Conservation (phyloP, 2,329 filamentous ascomycete genomes). For the Trichoderma brevicompactum region DNA sequence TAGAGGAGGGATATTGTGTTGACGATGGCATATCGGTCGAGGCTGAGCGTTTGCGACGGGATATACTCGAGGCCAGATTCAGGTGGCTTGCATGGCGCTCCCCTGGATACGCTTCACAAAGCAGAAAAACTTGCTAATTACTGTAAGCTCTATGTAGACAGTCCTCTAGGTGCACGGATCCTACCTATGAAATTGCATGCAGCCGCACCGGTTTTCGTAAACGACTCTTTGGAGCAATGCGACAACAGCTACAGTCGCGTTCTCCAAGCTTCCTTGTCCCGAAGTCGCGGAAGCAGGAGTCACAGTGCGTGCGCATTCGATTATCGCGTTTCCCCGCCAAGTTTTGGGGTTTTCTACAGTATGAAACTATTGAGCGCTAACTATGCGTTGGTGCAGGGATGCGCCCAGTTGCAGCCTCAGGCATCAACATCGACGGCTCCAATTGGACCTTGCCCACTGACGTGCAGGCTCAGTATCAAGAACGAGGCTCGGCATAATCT, state of each 20-base stretch:
- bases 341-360: slow-evolving; percentile 1
- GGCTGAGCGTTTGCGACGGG: slow-evolving; percentile 33
- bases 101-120: slow-evolving; percentile 22
- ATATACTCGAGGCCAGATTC: slow-evolving; percentile 33
- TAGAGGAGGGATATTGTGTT: slow-evolving; percentile 29
- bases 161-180: background rate
- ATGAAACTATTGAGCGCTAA: slow-evolving; percentile 11
- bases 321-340: slow-evolving; percentile 19
- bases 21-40: slow-evolving; percentile 40
- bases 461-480: slow-evolving; percentile 26
- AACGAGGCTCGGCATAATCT: slow-evolving; percentile 18
- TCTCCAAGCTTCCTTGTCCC: slow-evolving; percentile 22
- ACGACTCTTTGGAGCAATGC: slow-evolving; percentile 20
- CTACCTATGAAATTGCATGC: slow-evolving; percentile 17
- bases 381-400: slow-evolving; percentile 25
- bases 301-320: slow-evolving; percentile 32
- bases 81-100: slow-evolving; percentile 35
- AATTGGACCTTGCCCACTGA: slow-evolving; percentile 20
- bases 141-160: slow-evolving; percentile 24
- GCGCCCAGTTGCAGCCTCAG: slow-evolving; percentile 32
- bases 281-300: slow-evolving; percentile 27
- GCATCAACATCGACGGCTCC: slow-evolving; percentile 29
- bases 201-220: slow-evolving; percentile 1
- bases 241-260: slow-evolving; percentile 31
- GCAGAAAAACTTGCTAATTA: slow-evolving; percentile 28